Evolutionary conservation across 768 basidiomycete genomes (phyloP).

Genomic region (Lentinula aciculospora): DNA sequence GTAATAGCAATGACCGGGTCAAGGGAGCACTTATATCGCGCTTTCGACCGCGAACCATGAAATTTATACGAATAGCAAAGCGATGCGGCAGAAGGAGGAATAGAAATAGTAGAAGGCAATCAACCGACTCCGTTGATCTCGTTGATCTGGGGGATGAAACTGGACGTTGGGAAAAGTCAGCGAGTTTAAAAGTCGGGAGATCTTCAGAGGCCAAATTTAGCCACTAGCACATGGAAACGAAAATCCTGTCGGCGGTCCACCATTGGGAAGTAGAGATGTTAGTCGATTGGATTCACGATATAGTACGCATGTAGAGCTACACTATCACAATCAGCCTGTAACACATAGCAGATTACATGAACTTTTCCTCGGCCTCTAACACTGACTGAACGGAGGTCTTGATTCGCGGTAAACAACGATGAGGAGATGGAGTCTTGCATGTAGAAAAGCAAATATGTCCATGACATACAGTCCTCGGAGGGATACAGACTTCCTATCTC

Average conservation of each 20-base stretch:
- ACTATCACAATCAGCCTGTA: not conserved
- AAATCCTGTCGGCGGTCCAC: not conserved
- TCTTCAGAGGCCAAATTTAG: not conserved
- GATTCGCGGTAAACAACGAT: too few species aligned
- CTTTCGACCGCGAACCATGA: slow-evolving; percentile 7
- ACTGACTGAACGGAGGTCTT: too few species aligned
- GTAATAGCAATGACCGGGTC: slow-evolving; percentile 5
- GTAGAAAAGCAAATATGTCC: too few species aligned
- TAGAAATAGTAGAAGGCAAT: not conserved
- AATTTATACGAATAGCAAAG: not conserved
- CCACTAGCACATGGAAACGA: not conserved
- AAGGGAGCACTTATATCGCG: slow-evolving; percentile 6
- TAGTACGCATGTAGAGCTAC: not conserved
- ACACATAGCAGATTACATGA: not conserved
- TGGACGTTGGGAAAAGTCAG: not conserved
- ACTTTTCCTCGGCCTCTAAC: too few species aligned
- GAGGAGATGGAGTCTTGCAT: too few species aligned
- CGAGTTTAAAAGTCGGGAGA: not conserved
- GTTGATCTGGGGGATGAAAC: not conserved
- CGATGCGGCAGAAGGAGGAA: not conserved
- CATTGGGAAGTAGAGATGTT: not conserved
- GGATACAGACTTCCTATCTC: too few species aligned
- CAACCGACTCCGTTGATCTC: not conserved
- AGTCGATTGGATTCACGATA: not conserved
- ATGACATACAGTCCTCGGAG: too few species aligned